phyloP scores from a whole-genome alignment of 1,284 basidiomycete genomes.

The Boletus smithii region DNA sequence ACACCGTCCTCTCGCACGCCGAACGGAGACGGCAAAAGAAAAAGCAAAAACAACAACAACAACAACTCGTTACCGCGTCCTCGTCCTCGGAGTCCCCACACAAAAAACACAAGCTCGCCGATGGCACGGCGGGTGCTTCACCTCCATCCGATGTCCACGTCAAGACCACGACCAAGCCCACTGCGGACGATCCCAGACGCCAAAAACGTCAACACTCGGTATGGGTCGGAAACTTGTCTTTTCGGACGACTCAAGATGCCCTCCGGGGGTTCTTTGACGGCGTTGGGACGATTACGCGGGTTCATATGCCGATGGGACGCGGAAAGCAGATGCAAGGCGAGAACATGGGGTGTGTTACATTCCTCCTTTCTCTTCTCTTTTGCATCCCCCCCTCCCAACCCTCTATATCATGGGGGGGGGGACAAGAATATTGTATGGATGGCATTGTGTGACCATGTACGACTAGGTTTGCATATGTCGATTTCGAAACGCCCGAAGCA shows the following conservation, averaged over 20 bases:
- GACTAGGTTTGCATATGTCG: constrained; percentile 90
- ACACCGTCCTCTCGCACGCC: constrained; percentile 63
- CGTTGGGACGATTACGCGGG: constrained; percentile 67
- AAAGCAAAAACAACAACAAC: constrained; percentile 41
- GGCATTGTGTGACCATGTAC: constrained; percentile 6
- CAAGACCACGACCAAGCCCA: not conserved
- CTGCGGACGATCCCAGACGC: constrained; percentile 14
- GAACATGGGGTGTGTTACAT: constrained; percentile 60
- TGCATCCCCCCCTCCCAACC: too few species aligned
- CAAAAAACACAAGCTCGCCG: constrained; percentile 50
- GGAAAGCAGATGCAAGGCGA: constrained; percentile 48
- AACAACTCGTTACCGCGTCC: not conserved
- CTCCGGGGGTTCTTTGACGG: constrained; percentile 72
- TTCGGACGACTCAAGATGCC: constrained; percentile 78
- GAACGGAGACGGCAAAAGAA: constrained; percentile 64
- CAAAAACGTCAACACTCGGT: constrained; percentile 73
- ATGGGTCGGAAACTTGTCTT: constrained; percentile 95
- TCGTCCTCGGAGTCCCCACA: too few species aligned
- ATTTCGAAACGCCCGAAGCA: constrained; percentile 78
- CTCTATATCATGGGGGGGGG: too few species aligned
- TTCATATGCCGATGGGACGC: constrained; percentile 70
- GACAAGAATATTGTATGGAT: too few species aligned
- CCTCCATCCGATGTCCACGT: not conserved
- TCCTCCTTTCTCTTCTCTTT: not conserved
- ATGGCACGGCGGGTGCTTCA: constrained; percentile 34